Conservation (phyloP, 2,329 filamentous ascomycete species). For the Chaetomium sp. region DNA sequence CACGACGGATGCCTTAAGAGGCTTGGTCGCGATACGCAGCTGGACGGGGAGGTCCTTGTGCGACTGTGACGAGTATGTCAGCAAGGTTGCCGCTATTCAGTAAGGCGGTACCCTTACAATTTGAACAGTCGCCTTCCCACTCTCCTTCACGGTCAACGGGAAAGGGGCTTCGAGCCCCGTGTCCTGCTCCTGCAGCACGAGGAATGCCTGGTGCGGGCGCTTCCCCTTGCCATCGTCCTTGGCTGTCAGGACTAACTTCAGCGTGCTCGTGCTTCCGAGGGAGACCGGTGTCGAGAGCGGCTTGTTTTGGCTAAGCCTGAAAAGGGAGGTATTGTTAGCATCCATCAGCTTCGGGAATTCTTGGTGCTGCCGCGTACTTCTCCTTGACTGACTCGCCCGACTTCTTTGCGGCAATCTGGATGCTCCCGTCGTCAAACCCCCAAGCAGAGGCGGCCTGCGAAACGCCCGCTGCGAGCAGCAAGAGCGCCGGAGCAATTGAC, state of each 20-base stretch:
- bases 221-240: conserved; percentile 77
- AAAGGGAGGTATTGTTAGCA: not conserved
- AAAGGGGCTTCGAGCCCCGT: conserved; percentile 86
- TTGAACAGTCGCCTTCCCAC: conserved; percentile 81
- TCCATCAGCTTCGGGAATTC: conserved; percentile 1
- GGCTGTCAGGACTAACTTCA: conserved; percentile 81
- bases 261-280: conserved; percentile 68
- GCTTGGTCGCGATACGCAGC: conserved; percentile 67
- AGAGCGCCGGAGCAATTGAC: conserved; percentile 45
- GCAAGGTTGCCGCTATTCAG: not conserved
- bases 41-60: conserved; percentile 88
- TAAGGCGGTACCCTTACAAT: conserved; percentile 61
- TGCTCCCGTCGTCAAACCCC: conserved; percentile 72
- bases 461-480: conserved; percentile 54
- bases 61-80: conserved; percentile 54
- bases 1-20: conserved; percentile 78
- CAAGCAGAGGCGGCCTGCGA: conserved; percentile 62
- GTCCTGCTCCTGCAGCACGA: conserved; percentile 73
- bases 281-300: conserved; percentile 65
- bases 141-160: conserved; percentile 80
- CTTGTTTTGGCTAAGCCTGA: conserved; percentile 61
- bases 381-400: conserved; percentile 62
- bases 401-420: conserved; percentile 69
- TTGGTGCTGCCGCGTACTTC: conserved; percentile 55
- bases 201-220: conserved; percentile 91